Percentiles rank a stretch among this genome's conserved stretches.
Evolutionary conservation across 2,329 filamentous ascomycete genomes (phyloP).

Genomic region (Calycina herbarum): DNA sequence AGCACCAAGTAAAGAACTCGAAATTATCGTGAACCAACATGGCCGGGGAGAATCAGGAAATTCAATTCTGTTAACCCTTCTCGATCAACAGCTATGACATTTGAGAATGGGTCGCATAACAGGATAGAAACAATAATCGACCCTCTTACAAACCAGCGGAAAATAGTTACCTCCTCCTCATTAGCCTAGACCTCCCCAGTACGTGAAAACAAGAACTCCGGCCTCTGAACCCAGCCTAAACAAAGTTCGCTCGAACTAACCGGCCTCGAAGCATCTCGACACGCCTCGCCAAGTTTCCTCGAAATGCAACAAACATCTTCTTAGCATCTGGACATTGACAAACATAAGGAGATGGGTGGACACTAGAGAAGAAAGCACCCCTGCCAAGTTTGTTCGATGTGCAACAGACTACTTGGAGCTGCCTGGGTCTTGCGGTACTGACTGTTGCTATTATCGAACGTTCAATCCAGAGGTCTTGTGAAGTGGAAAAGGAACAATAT

Average conservation of each 20-base stretch:
- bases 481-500: no score
- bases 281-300: conserved; percentile 3
- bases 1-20: background rate
- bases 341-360: background rate
- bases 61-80: no score
- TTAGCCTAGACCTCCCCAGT: background rate
- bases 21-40: no score
- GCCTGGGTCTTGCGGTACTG: background rate
- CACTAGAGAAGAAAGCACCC: background rate
- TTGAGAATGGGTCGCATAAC: no score
- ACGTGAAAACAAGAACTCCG: conserved; percentile 1
- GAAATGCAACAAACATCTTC: conserved; percentile 1
- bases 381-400: conserved; percentile 10
- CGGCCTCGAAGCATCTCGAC: background rate
- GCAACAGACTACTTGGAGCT: conserved; percentile 1
- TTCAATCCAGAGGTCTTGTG: no score
- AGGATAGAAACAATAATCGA: no score
- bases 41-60: no score
- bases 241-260: background rate
- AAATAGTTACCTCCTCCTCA: background rate
- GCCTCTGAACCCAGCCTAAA: background rate
- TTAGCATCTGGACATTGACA: background rate
- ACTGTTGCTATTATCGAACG: no score
- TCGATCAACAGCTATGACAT: no score
- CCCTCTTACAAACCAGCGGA: no score